phyloP scores from a whole-genome alignment of 2,329 filamentous ascomycete species.

The Westerdykella sp. region DNA sequence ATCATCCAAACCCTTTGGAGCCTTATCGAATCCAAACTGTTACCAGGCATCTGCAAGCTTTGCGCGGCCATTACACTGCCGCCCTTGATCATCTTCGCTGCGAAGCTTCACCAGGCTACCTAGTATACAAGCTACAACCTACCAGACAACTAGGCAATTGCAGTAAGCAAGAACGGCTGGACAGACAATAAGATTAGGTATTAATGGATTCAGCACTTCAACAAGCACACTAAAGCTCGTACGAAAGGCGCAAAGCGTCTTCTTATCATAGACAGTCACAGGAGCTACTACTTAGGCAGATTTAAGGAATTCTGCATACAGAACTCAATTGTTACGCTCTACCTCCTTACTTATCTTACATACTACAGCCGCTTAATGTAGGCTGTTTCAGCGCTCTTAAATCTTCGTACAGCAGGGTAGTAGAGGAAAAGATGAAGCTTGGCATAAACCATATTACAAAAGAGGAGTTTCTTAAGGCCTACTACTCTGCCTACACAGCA shows the following conservation, averaged over 20 bases:
- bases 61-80: too few relatives aligned
- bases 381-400: constrained; percentile 15
- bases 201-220: constrained; percentile 1
- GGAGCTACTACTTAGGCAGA: constrained; percentile 27
- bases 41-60: too few relatives aligned
- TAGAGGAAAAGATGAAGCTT: constrained; percentile 20
- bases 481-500: too few relatives aligned
- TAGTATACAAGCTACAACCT: neutral
- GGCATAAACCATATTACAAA: constrained; percentile 22
- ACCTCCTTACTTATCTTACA: constrained; percentile 5
- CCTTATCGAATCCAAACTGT: too few relatives aligned
- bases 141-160: constrained; percentile 4
- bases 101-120: neutral
- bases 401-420: constrained; percentile 19
- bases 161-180: constrained; percentile 4
- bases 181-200: constrained; percentile 5
- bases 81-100: neutral
- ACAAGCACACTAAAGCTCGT: constrained; percentile 14
- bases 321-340: too few relatives aligned
- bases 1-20: too few relatives aligned
- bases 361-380: constrained; percentile 14
- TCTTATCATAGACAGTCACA: constrained; percentile 36
- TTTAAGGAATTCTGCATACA: constrained; percentile 13
- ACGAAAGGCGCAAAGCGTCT: constrained; percentile 26
- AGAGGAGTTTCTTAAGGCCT: constrained; percentile 10